phyloP scores from a whole-genome alignment of 2,329 filamentous ascomycete species.

The Pestalotiopsis fici region DNA sequence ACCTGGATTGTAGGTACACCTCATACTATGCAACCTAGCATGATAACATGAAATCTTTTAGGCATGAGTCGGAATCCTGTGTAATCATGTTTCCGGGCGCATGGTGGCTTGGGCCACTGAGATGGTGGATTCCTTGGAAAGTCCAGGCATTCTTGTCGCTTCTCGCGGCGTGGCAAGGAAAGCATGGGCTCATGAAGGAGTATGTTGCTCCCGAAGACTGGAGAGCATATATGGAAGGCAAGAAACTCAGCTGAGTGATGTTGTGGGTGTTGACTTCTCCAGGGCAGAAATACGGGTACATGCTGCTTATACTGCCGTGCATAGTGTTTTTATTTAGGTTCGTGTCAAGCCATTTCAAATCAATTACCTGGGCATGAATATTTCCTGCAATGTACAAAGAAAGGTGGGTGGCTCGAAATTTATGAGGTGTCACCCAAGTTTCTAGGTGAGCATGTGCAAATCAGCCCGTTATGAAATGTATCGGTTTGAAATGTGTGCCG shows the following conservation, averaged over 20 bases:
- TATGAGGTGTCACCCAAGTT: no score
- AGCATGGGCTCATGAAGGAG: not conserved
- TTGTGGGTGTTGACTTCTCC: no score
- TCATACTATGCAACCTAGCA: not conserved
- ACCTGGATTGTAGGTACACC: no score
- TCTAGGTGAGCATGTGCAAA: no score
- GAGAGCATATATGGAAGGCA: not conserved
- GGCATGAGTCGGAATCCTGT: not conserved
- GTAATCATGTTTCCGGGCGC: not conserved
- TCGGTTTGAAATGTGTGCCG: not conserved
- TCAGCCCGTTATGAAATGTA: no score
- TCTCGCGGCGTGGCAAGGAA: not conserved
- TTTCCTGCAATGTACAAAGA: no score
- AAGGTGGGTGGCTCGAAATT: no score
- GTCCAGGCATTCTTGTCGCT: not conserved
- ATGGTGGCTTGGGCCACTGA: not conserved
- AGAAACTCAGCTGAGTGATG: not conserved
- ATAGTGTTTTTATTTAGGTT: no score
- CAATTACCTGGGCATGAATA: no score
- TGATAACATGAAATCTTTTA: not conserved
- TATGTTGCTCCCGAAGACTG: not conserved
- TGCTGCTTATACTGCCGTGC: no score
- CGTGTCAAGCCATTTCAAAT: no score
- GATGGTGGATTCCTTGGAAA: not conserved
- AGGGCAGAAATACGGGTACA: no score